phyloP scores from a whole-genome alignment of 352 stramenopile genomes.

The Saprolegnia diclina region DNA sequence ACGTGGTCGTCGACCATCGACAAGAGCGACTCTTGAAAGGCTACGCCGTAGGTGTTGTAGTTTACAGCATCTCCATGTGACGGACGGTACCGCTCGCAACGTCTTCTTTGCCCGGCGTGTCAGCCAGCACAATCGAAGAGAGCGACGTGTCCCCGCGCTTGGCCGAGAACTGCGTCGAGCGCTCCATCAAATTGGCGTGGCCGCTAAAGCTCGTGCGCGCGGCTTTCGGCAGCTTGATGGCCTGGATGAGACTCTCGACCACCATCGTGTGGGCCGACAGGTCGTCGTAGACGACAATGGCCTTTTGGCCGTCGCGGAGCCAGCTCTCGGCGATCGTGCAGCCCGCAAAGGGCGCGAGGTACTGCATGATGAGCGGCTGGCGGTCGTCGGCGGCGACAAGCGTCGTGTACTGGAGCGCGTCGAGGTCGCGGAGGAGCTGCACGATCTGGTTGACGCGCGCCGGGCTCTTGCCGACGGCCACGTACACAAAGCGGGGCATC shows the following conservation, averaged over 20 bases:
- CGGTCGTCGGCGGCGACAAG: conserved; percentile 58
- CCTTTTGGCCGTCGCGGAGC: conserved; percentile 48
- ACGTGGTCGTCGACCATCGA: conserved; percentile 73
- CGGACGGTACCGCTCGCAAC: not conserved
- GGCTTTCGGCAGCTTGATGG: conserved; percentile 53
- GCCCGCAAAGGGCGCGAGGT: conserved; percentile 73
- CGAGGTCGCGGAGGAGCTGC: conserved; percentile 44
- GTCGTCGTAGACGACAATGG: conserved; percentile 77
- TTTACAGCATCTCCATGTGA: not conserved
- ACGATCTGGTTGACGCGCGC: conserved; percentile 59
- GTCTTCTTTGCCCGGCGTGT: conserved; percentile 43
- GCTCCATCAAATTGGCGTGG: conserved; percentile 69
- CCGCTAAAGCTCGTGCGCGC: conserved; percentile 58
- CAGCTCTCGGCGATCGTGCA: conserved; percentile 67
- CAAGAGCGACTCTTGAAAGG: conserved; percentile 52
- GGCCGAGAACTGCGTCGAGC: conserved; percentile 59
- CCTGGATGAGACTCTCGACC: conserved; percentile 67
- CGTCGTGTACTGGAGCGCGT: conserved; percentile 49
- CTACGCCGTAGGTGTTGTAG: not conserved
- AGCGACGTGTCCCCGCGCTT: conserved; percentile 41
- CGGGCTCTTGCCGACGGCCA: conserved; percentile 56
- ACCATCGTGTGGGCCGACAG: conserved; percentile 63
- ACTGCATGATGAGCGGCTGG: conserved; percentile 70
- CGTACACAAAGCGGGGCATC: conserved; percentile 65
- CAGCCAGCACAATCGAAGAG: conserved; percentile 58